phyloP scores from a whole-genome alignment of 2,329 filamentous ascomycete genomes.

The Fusarium acutatum region DNA sequence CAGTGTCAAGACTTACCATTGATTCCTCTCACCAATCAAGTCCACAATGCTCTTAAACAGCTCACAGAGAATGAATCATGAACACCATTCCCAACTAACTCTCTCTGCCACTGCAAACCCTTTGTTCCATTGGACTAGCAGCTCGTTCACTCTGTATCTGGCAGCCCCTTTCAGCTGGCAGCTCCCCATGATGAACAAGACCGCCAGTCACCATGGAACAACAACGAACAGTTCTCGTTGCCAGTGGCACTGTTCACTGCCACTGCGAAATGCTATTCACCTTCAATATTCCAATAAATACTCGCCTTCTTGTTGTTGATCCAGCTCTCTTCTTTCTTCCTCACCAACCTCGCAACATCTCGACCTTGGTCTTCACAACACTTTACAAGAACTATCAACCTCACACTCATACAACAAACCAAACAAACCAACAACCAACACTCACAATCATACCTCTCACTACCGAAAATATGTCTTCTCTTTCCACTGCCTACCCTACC shows the following conservation, averaged over 20 bases:
- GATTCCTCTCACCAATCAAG: neutral
- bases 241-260: neutral
- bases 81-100: accelerated
- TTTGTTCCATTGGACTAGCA: accelerated
- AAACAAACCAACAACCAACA: neutral
- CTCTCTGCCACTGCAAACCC: accelerated
- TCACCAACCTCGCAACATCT: neutral
- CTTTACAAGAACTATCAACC: neutral
- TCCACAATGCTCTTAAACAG: neutral
- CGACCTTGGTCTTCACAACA: neutral
- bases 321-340: neutral
- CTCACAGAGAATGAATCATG: neutral
- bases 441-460: neutral
- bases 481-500: neutral
- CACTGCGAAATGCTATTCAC: neutral
- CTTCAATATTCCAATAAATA: accelerated
- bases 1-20: neutral
- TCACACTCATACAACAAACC: neutral
- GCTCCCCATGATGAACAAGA: neutral
- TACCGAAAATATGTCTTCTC: neutral
- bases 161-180: neutral
- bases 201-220: neutral
- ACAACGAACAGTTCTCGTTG: neutral
- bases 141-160: accelerated
- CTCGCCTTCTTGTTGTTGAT: neutral